These are phyloP conservation scores for Coemansia erecta DNA, from an alignment of 192 early-diverging fungal species.

Conservation along the genomic window DNA sequence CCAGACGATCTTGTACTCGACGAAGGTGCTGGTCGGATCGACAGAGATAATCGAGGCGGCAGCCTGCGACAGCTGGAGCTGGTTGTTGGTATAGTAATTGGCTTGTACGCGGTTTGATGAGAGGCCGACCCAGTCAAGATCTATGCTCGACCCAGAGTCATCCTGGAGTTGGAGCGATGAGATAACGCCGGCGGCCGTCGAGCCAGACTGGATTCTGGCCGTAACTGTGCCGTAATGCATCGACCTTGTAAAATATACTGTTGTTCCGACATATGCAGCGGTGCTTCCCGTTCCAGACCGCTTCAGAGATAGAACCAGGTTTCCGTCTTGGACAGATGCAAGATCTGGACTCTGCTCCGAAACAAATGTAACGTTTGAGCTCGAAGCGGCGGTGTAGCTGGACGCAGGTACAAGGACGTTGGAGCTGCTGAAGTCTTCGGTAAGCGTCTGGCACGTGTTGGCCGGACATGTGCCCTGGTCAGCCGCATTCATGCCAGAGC, in stretches of 20 bases:
- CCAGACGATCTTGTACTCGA: slow-evolving; percentile 63
- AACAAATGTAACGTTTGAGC: slow-evolving; percentile 43
- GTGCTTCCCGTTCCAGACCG: slow-evolving; percentile 40
- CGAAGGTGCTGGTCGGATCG: slow-evolving; percentile 50
- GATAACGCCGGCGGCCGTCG: slow-evolving; percentile 55
- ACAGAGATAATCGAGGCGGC: slow-evolving; percentile 17
- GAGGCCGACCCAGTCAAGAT: slow-evolving; percentile 61
- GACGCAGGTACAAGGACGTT: slow-evolving; percentile 11
- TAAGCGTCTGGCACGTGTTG: slow-evolving; percentile 17
- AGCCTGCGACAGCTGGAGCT: slow-evolving; percentile 39
- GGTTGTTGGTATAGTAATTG: slow-evolving; percentile 57
- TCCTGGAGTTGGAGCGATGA: slow-evolving; percentile 60
- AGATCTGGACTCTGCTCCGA: slow-evolving; percentile 54
- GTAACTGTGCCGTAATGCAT: slow-evolving; percentile 62
- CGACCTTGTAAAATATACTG: slow-evolving; percentile 47
- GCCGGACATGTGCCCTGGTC: slow-evolving; percentile 36
- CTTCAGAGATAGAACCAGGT: slow-evolving; percentile 44
- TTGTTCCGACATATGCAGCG: slow-evolving; percentile 37
- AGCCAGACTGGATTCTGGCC: slow-evolving; percentile 56
- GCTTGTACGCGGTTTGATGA: slow-evolving; percentile 57
- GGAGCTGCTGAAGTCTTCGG: slow-evolving; percentile 17
- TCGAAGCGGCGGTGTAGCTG: neutral
- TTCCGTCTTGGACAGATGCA: slow-evolving; percentile 44
- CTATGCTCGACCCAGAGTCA: slow-evolving; percentile 58
- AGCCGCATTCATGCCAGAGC: slow-evolving; percentile 44